Evolutionary conservation across 2,329 filamentous ascomycete species (phyloP).

Genomic region (Nothophaeocryptopus gaeumannii): DNA sequence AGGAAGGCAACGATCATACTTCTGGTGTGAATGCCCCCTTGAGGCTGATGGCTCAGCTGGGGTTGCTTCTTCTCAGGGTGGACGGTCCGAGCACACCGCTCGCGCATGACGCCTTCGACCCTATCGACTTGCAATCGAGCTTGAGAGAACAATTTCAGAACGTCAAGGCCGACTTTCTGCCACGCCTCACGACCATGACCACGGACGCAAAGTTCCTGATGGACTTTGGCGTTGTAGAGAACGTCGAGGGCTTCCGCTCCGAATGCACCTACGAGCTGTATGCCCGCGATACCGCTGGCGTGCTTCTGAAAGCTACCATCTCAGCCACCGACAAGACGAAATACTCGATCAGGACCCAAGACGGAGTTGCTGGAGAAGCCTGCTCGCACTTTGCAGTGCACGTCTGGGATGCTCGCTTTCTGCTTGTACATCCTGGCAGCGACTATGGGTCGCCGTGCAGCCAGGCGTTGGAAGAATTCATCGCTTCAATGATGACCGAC

Average conservation of each 20-base stretch:
- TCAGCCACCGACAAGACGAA: not conserved
- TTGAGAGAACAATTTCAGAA: constrained; percentile 4
- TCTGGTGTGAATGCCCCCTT: not conserved
- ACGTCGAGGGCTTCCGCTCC: not conserved
- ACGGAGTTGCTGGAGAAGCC: constrained; percentile 11
- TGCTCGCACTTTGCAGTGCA: constrained; percentile 16
- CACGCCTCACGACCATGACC: constrained; percentile 14
- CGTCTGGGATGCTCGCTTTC: constrained; percentile 22
- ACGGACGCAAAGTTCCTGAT: constrained; percentile 11
- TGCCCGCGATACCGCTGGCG: constrained; percentile 12
- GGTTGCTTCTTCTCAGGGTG: constrained; percentile 13
- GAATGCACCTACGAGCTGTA: constrained; percentile 10
- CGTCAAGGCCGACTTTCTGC: constrained; percentile 14
- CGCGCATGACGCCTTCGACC: constrained; percentile 1
- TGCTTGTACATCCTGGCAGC: constrained; percentile 10
- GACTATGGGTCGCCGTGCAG: constrained; percentile 4
- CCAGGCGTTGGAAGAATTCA: constrained; percentile 17
- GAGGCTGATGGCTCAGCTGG: constrained; percentile 18
- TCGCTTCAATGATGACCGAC: constrained; percentile 17
- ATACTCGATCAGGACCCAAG: constrained; percentile 12
- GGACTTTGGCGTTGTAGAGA: not conserved
- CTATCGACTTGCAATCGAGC: constrained; percentile 9
- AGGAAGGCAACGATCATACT: constrained; percentile 6
- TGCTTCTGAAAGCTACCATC: constrained; percentile 12
- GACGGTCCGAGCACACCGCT: constrained; percentile 7